Conservation (phyloP, 257 asterid genomes). For the Lycium barbarum region DNA sequence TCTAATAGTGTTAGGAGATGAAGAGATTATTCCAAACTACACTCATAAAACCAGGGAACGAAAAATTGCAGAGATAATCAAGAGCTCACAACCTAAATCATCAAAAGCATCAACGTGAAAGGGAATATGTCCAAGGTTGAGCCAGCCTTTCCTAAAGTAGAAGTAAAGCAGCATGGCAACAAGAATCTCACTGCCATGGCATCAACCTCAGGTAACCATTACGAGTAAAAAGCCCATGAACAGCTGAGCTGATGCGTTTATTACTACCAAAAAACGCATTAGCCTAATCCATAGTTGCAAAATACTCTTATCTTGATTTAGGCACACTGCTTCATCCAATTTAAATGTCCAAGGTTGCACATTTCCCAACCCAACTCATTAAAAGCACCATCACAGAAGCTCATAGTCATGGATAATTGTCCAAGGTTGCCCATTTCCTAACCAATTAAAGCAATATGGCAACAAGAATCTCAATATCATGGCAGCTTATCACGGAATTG, state of each 20-base stretch:
- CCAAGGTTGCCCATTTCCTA: not conserved
- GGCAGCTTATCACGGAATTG: not conserved
- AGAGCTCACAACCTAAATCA: not conserved
- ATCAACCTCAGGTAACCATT: not conserved
- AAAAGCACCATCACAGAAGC: not conserved
- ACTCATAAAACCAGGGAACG: not conserved
- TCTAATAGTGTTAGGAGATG: too few species aligned
- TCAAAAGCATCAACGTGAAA: not conserved
- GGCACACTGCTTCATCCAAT: too few species aligned
- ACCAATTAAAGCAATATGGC: not conserved
- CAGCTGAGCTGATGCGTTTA: not conserved
- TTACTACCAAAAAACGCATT: not conserved
- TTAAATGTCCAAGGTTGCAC: too few species aligned
- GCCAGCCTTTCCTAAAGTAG: not conserved
- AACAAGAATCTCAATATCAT: not conserved
- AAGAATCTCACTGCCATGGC: not conserved
- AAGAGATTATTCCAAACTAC: not conserved
- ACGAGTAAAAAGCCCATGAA: not conserved
- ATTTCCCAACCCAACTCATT: not conserved
- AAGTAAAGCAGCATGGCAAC: not conserved
- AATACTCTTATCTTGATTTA: too few species aligned
- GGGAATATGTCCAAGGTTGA: not conserved
- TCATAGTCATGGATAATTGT: not conserved
- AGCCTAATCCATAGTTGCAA: not conserved
- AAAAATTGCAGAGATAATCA: not conserved